A percentile compares a stretch with the other conserved stretches of the same genome.
These are phyloP conservation scores for Tuber melanosporum DNA, from an alignment of 495 filamentous ascomycete genomes.

Conservation along the genomic window DNA sequence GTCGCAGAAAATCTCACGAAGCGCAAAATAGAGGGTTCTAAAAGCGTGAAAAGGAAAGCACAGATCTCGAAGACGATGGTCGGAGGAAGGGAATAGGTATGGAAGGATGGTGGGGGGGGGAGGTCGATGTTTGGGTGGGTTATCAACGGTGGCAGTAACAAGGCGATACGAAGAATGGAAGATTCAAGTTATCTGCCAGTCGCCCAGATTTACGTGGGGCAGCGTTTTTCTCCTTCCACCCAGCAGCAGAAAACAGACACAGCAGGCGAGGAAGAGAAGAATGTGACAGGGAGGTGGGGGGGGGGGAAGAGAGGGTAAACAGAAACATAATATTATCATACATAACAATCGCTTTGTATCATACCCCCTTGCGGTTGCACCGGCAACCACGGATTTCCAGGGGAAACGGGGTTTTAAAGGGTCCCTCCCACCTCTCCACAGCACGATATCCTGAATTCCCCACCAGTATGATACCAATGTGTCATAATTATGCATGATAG, in stretches of 20 bases:
- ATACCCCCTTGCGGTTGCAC: neutral
- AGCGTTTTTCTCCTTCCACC: neutral
- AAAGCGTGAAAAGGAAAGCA: slow-evolving; percentile 7
- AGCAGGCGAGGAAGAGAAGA: neutral
- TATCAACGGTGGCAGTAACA: slow-evolving; percentile 8
- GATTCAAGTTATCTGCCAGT: neutral
- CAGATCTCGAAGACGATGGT: slow-evolving; percentile 16
- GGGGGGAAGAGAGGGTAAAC: neutral
- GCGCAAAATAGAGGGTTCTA: neutral
- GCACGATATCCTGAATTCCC: neutral
- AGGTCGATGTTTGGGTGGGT: slow-evolving; percentile 3
- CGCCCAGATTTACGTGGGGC: neutral
- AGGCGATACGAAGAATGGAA: neutral
- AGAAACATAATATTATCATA: neutral
- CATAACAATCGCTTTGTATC: neutral
- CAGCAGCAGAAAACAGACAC: neutral
- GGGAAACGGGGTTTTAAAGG: neutral
- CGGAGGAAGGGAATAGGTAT: neutral
- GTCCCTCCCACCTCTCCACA: neutral
- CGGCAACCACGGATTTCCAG: neutral
- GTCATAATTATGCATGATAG: neutral
- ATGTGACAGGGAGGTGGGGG: slow-evolving; percentile 2
- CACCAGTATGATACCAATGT: neutral
- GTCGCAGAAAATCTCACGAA: neutral
- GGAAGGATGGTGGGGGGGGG: slow-evolving; percentile 7